phyloP scores from a whole-genome alignment of 441 rosid species.

The Pelargonium cotyledonis region DNA sequence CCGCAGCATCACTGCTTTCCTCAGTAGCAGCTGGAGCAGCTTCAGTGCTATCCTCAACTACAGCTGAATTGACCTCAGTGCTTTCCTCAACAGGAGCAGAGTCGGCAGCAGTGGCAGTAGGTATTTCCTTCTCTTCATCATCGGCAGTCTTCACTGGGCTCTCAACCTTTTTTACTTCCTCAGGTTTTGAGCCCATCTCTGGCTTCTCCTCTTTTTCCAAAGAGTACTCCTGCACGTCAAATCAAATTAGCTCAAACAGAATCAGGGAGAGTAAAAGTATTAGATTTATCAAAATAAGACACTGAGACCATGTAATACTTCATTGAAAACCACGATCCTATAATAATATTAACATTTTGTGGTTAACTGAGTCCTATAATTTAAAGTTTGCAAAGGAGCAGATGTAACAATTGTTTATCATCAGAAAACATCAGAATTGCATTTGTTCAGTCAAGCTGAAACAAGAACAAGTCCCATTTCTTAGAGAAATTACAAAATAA shows the following conservation, averaged over 20 bases:
- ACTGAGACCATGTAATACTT: too few species aligned
- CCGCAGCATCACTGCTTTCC: conserved; percentile 31
- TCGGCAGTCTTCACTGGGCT: conserved; percentile 25
- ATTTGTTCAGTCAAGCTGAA: too few species aligned
- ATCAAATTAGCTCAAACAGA: background rate
- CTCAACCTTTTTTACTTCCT: conserved; percentile 46
- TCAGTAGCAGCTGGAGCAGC: conserved; percentile 32
- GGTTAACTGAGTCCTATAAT: too few species aligned
- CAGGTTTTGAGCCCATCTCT: conserved; percentile 38
- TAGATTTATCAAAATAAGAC: too few species aligned
- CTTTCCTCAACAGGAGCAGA: conserved; percentile 37
- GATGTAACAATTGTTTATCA: too few species aligned
- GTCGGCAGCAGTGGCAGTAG: background rate
- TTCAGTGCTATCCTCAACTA: conserved; percentile 14
- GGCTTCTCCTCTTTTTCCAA: conserved; percentile 61
- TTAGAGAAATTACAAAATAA: too few species aligned
- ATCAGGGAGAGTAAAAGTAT: conserved; percentile 12
- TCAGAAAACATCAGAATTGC: too few species aligned
- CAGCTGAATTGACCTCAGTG: conserved; percentile 24
- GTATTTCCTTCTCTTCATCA: conserved; percentile 5
- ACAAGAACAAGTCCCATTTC: too few species aligned
- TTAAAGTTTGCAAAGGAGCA: too few species aligned
- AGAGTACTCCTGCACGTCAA: conserved; percentile 34
- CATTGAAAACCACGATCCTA: too few species aligned
- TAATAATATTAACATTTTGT: too few species aligned